A percentile compares a stretch with the other conserved stretches of the same genome.
phyloP scores from a whole-genome alignment of 2,329 filamentous ascomycete species.

The Thielaviopsis punctulata region DNA sequence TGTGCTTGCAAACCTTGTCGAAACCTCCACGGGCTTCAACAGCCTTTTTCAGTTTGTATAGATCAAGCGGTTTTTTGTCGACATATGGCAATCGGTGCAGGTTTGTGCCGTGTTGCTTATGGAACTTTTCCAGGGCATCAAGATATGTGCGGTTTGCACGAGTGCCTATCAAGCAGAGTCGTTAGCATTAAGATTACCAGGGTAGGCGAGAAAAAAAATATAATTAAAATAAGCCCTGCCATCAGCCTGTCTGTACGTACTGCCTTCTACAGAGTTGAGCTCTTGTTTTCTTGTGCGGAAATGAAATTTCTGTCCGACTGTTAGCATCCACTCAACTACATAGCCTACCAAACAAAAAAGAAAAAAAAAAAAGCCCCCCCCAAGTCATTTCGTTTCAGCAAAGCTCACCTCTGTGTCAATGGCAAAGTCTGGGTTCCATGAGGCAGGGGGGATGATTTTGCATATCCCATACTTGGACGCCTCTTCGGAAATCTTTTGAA shows the following conservation, averaged over 20 bases:
- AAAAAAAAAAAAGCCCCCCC: not conserved
- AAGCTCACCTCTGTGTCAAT: constrained; percentile 77
- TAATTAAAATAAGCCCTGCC: not conserved
- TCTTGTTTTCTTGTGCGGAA: constrained; percentile 94
- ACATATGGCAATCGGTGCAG: constrained; percentile 89
- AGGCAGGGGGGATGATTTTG: constrained; percentile 86
- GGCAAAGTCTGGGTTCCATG: constrained; percentile 87
- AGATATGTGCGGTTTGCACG: constrained; percentile 92
- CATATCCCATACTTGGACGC: constrained; percentile 79
- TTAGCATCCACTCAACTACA: constrained; percentile 13
- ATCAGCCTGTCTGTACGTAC: constrained; percentile 39
- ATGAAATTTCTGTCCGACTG: constrained; percentile 59
- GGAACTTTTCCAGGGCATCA: constrained; percentile 86
- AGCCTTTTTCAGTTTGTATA: constrained; percentile 92
- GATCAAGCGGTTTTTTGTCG: constrained; percentile 88
- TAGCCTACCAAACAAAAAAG: constrained; percentile 3
- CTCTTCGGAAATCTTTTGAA: constrained; percentile 77
- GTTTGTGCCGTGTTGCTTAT: constrained; percentile 90
- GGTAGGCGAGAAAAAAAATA: not conserved
- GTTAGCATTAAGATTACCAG: constrained; percentile 3
- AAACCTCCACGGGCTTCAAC: constrained; percentile 91
- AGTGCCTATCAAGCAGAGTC: constrained; percentile 42
- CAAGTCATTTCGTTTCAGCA: no score
- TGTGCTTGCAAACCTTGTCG: constrained; percentile 87
- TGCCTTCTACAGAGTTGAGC: constrained; percentile 94